Base-by-base conservation (phyloP, 2,329 filamentous ascomycete species). In the Whalleya microplaca region DNA sequence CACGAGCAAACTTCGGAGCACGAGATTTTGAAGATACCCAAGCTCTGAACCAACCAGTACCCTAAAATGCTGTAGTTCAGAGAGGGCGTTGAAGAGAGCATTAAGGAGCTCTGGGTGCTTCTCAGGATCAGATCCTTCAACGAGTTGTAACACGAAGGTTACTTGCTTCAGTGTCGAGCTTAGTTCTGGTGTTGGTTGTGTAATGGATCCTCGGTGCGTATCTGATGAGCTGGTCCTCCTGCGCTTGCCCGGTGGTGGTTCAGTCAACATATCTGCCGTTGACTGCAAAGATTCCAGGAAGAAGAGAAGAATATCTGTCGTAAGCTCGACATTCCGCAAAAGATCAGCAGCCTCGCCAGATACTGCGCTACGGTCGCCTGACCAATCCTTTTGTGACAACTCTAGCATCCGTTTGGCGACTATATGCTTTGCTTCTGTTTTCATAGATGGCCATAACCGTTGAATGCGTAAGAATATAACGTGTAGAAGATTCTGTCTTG, bases 1-100 rank as follows among this genome's bases (percentile, higher is more conserved):
- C 42, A 89, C 86, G 48, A 94, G 80, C 32, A 99, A 80, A 65
- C 90, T 92, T 62, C 89, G 85, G 41, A 99, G 82, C 7, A 95
- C 87, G 50, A 98, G 77, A 63, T 90, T 91, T 71, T 98, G 90
- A 42, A 98, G 79, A 75, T 98, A 98, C 16, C 92, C 91, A 59
- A 97, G 83, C 70, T 96, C 93, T 0, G 92, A 94, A 42, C 90
- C 88, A 21, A 93, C 86, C 55, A 94, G 85, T 21, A 86, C 84
- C 71, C 91, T 89, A 71, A 95, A 90, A 58, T 92, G 89, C 66
- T 96, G 92, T 21, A 99, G 81, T 68, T 96, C 91, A 4, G 89
- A 88, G n/a, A 99, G 83, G 0, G 91, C 84, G 54, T 88, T 87
- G 76, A 98, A 99, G 2, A 99, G 80, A 23, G 85, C 86, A 56